These are phyloP conservation scores for Penicillium antarcticum DNA, from an alignment of 495 filamentous ascomycete species.

Conservation along the genomic window DNA sequence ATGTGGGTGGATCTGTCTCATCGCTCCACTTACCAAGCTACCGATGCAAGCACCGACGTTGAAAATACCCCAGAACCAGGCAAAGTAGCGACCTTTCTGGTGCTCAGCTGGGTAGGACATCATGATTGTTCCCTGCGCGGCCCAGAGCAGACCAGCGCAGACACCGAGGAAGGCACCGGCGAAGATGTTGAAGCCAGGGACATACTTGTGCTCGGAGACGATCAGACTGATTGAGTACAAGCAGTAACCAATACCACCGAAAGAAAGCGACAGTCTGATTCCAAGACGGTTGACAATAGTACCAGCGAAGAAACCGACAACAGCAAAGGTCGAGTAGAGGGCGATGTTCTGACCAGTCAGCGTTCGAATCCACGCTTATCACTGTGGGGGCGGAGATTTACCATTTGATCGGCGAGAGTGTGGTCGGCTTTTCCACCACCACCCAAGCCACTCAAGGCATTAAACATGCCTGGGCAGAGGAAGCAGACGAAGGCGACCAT, in stretches of 20 bases:
- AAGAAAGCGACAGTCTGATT: slow-evolving; percentile 36
- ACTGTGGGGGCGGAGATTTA: slow-evolving; percentile 10
- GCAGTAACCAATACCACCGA: slow-evolving; percentile 46
- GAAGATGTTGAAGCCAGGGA: slow-evolving; percentile 73
- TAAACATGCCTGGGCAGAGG: slow-evolving; percentile 81
- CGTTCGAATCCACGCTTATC: background rate
- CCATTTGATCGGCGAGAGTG: slow-evolving; percentile 37
- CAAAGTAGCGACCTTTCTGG: slow-evolving; percentile 47
- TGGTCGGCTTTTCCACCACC: slow-evolving; percentile 48
- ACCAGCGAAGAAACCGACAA: slow-evolving; percentile 53
- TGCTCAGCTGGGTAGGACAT: slow-evolving; percentile 49
- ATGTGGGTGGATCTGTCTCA: no score
- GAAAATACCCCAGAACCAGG: slow-evolving; percentile 54
- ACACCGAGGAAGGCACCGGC: slow-evolving; percentile 47
- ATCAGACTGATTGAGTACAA: slow-evolving; percentile 44
- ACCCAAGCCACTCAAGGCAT: slow-evolving; percentile 56
- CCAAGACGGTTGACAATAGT: slow-evolving; percentile 47
- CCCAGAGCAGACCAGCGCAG: slow-evolving; percentile 49
- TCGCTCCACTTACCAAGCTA: slow-evolving; percentile 28
- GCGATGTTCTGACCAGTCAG: slow-evolving; percentile 44
- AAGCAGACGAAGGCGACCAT: slow-evolving; percentile 67
- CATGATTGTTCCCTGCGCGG: slow-evolving; percentile 52
- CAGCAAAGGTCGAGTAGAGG: slow-evolving; percentile 58
- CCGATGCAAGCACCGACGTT: slow-evolving; percentile 51
- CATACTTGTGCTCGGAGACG: slow-evolving; percentile 67